A percentile compares a stretch with the other conserved stretches of the same genome.
Evolutionary conservation across 805 yeast species (phyloP).

Genomic region (Cyberlindnera xylosilytica): DNA sequence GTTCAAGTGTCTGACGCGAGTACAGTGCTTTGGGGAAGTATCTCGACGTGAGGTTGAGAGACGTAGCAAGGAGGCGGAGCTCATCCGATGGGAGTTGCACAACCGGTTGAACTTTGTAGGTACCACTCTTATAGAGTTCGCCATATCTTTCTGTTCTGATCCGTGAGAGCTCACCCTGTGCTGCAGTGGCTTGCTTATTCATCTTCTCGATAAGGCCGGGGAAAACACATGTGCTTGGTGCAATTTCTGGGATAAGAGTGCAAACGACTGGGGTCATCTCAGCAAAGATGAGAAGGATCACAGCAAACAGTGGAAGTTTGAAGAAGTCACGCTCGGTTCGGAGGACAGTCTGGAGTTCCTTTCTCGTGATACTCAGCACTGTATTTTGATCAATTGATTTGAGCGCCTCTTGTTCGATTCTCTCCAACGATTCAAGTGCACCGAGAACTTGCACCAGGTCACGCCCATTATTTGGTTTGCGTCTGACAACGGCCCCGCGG

Average conservation of each 20-base stretch:
- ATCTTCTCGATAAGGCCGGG: conserved; percentile 35
- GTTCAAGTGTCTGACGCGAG: conserved; percentile 36
- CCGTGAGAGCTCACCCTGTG: conserved; percentile 15
- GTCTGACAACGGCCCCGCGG: conserved; percentile 18
- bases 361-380: conserved; percentile 42
- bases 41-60: conserved; percentile 37
- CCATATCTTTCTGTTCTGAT: conserved; percentile 17
- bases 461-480: conserved; percentile 31
- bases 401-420: conserved; percentile 35
- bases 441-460: conserved; percentile 37
- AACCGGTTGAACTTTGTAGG: conserved; percentile 42
- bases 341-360: conserved; percentile 41
- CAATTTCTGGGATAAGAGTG: conserved; percentile 49
- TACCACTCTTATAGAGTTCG: conserved; percentile 15
- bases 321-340: conserved; percentile 43
- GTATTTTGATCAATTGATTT: conserved; percentile 20
- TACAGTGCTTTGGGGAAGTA: conserved; percentile 39
- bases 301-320: conserved; percentile 52
- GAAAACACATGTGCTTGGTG: conserved; percentile 57
- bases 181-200: conserved; percentile 29
- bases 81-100: conserved; percentile 41
- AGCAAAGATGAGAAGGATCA: conserved; percentile 45
- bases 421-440: conserved; percentile 31
- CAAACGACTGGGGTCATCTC: conserved; percentile 55
- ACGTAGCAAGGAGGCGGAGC: conserved; percentile 34